Evolutionary conservation across 306 rosid species (phyloP).

Genomic region (Parietaria judaica): DNA sequence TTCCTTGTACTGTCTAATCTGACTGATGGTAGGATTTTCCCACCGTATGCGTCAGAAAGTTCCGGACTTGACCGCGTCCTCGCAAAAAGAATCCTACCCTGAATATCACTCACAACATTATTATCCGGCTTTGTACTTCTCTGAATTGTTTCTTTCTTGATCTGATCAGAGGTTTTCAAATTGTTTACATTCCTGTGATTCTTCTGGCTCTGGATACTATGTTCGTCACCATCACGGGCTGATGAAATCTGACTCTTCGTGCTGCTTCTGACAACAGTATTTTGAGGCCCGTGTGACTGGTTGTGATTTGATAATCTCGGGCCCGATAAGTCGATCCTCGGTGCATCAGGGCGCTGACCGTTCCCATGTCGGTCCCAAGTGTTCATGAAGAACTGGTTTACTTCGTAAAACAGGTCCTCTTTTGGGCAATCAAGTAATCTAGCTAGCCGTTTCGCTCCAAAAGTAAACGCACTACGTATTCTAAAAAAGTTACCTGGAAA

Average conservation of each 20-base stretch:
- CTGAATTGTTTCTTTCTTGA: constrained; percentile 43
- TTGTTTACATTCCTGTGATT: constrained; percentile 43
- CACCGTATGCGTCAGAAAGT: constrained; percentile 69
- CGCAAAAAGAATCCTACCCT: constrained; percentile 69
- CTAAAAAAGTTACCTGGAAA: constrained; percentile 91
- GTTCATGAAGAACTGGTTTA: constrained; percentile 84
- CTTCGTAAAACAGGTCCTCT: constrained; percentile 61
- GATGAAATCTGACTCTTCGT: constrained; percentile 40
- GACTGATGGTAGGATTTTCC: constrained; percentile 36
- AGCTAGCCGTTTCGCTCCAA: constrained; percentile 85
- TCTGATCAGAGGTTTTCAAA: constrained; percentile 41
- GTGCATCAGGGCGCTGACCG: constrained; percentile 96
- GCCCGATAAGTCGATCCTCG: constrained; percentile 43
- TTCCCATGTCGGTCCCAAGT: constrained; percentile 99
- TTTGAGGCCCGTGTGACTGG: constrained; percentile 43
- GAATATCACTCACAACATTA: constrained; percentile 39
- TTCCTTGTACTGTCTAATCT: constrained; percentile 55
- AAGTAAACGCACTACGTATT: constrained; percentile 97
- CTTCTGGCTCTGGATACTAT: constrained; percentile 42
- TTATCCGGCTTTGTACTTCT: constrained; percentile 40
- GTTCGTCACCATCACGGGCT: constrained; percentile 35
- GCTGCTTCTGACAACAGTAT: constrained; percentile 32
- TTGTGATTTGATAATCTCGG: constrained; percentile 46
- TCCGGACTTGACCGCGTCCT: constrained; percentile 98
- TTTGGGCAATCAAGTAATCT: constrained; percentile 82